Evolutionary conservation across 2,329 filamentous ascomycete species (phyloP), one percentile per base, ranked within the genome.

Genomic region (Fusarium avenaceum): DNA sequence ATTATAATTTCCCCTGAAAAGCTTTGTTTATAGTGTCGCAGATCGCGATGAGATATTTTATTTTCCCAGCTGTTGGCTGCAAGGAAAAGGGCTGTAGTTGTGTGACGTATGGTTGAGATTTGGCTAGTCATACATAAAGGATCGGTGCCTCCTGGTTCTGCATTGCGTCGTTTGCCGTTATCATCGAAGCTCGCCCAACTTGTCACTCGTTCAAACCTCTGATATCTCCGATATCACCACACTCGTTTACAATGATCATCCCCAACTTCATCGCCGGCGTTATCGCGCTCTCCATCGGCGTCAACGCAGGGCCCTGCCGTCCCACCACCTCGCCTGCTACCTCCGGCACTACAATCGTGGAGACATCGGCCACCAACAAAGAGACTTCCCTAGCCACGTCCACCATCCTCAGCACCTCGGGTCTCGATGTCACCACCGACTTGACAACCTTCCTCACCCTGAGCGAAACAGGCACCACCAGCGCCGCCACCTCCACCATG

Each of bases 281-380:
- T 7, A 43, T 63, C 32, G 19, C 50, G 11, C 38, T 54, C 24
- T 45, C 48, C 2, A 26, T 63, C 0, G 42, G 22, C 9, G 56
- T 60, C 2, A 60, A 44, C 26, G 59, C 59, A 6, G 55, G 55
- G 6, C 32, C 22, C 2, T 63, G 59, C n/a, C 59, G 55, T 10
- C 56, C 44, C 42, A 44, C 49, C 0, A 45, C 26, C 6, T 10
- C n/a, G 7, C 13, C 7, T 1, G 8, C 33, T 10, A 7, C 20
- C n/a, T 42, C 57, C 17, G 46, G 40, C 17, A 30, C 43, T 8
- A 44, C 51, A 19, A 20, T 13, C 3, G 24, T 30, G 15, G 44
- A 60, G 17, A 46, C 32, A 4, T 35, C 32, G 28, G 28, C 28
- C 28, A 30, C 28, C 13, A 30, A 30, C 28, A 11, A 11, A 2